Conservation (phyloP, 2,329 filamentous ascomycete species). For the Zarea fungicola region DNA sequence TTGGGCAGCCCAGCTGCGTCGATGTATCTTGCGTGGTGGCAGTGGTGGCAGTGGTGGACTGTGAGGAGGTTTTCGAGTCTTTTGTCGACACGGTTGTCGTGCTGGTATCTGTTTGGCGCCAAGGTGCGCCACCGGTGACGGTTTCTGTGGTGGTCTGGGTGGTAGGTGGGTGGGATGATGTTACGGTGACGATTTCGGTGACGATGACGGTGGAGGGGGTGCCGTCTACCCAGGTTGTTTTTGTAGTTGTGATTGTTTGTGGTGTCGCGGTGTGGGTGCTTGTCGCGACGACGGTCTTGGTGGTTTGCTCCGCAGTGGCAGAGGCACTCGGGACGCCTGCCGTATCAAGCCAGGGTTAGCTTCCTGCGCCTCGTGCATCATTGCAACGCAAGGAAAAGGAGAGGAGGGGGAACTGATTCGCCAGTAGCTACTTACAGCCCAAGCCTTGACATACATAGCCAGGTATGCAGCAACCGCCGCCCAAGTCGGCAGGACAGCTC, state of each 20-base stretch:
- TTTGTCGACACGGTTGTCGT: constrained; percentile 31
- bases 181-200: constrained; percentile 35
- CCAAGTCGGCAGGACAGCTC: constrained; percentile 58
- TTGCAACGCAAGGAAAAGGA: no score
- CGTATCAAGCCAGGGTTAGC: no score
- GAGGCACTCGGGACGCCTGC: constrained; percentile 30
- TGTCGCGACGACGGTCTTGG: constrained; percentile 17
- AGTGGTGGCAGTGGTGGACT: constrained; percentile 14
- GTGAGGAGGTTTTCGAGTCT: constrained; percentile 20
- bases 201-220: constrained; percentile 37
- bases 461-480: constrained; percentile 71
- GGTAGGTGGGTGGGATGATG: constrained; percentile 31
- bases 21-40: constrained; percentile 31
- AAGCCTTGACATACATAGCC: constrained; percentile 64
- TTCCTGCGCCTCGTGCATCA: no score
- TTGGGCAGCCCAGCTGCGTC: constrained; percentile 59
- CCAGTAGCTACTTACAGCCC: constrained; percentile 70
- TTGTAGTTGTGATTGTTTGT: constrained; percentile 34
- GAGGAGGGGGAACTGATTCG: constrained; percentile 22
- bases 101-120: constrained; percentile 41
- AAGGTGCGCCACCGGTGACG: constrained; percentile 38
- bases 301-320: constrained; percentile 20
- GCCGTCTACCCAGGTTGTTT: constrained; percentile 31
- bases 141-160: constrained; percentile 29
- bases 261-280: constrained; percentile 16